Conservation (phyloP, 805 yeast species). For the Peterozyma xylosa region DNA sequence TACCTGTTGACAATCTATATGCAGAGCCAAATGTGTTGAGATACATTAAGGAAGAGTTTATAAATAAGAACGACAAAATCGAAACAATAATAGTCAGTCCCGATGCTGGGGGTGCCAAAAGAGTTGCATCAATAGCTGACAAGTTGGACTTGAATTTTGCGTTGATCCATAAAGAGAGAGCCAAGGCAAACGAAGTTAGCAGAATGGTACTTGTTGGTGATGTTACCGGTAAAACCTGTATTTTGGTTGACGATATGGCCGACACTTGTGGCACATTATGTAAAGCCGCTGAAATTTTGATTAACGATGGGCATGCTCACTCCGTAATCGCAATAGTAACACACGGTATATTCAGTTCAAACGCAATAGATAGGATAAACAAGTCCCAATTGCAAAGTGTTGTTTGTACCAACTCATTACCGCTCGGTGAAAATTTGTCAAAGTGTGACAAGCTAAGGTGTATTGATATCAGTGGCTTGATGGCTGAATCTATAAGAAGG, state of each 20-base stretch:
- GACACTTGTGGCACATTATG: slow-evolving; percentile 97
- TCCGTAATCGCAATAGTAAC: slow-evolving; percentile 91
- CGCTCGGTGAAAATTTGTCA: slow-evolving; percentile 57
- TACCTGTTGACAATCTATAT: slow-evolving; percentile 92
- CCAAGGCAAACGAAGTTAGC: slow-evolving; percentile 89
- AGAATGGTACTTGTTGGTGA: slow-evolving; percentile 96
- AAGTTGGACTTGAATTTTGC: slow-evolving; percentile 89
- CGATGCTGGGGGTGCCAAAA: slow-evolving; percentile 98
- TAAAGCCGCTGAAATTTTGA: slow-evolving; percentile 84
- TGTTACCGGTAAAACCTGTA: slow-evolving; percentile 74
- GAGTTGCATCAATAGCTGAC: slow-evolving; percentile 93
- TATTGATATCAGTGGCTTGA: slow-evolving; percentile 76
- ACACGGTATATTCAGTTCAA: slow-evolving; percentile 88
- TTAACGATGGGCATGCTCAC: slow-evolving; percentile 66
- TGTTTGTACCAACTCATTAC: slow-evolving; percentile 91
- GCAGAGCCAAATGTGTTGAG: slow-evolving; percentile 89
- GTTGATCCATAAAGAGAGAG: slow-evolving; percentile 92
- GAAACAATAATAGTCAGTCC: slow-evolving; percentile 81
- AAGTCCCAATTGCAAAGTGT: slow-evolving; percentile 61
- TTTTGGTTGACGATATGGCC: slow-evolving; percentile 95
- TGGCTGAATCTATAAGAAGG: slow-evolving; percentile 92
- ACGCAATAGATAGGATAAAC: slow-evolving; percentile 69
- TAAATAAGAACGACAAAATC: slow-evolving; percentile 38
- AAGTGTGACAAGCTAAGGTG: slow-evolving; percentile 65
- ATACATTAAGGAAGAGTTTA: slow-evolving; percentile 64